phyloP scores from a whole-genome alignment of 495 filamentous ascomycete genomes.

The Terfezia boudieri region DNA sequence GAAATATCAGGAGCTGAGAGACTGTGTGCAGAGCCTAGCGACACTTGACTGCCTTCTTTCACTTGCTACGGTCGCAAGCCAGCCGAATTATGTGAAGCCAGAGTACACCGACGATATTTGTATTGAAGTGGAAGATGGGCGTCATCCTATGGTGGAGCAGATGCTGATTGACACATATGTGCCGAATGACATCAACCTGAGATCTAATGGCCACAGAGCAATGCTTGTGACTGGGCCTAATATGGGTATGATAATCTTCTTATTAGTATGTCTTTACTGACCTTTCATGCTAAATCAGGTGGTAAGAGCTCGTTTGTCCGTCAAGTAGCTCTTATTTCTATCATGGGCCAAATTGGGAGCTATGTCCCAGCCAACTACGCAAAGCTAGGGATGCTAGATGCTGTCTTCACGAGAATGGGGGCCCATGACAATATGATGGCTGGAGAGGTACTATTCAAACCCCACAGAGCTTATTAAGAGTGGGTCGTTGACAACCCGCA shows the following conservation, averaged over 20 bases:
- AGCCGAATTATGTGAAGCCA: conserved; percentile 81
- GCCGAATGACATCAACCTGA: conserved; percentile 62
- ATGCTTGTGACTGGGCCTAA: conserved; percentile 36
- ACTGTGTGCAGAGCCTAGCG: conserved; percentile 66
- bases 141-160: conserved; percentile 94
- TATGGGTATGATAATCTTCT: neutral
- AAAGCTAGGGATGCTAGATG: conserved; percentile 59
- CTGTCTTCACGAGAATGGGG: conserved; percentile 91
- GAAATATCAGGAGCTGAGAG: conserved; percentile 72
- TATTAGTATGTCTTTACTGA: neutral
- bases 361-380: conserved; percentile 71
- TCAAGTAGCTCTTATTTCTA: conserved; percentile 69
- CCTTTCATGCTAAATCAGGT: conserved; percentile 93
- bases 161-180: conserved; percentile 73
- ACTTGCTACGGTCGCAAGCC: conserved; percentile 55
- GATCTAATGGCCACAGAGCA: conserved; percentile 31
- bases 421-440: conserved; percentile 92
- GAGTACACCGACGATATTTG: conserved; percentile 41
- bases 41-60: conserved; percentile 79
- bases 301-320: conserved; percentile 92
- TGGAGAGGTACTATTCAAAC: conserved; percentile 34
- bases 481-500: no score
- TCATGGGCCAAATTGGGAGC: conserved; percentile 86
- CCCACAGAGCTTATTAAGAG: conserved; percentile 2
- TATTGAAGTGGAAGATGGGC: conserved; percentile 51